A percentile compares a stretch with the other conserved stretches of the same genome.
These are phyloP conservation scores for Blastobotrys persicus DNA, from an alignment of 1,139 yeast species.

Conservation along the genomic window DNA sequence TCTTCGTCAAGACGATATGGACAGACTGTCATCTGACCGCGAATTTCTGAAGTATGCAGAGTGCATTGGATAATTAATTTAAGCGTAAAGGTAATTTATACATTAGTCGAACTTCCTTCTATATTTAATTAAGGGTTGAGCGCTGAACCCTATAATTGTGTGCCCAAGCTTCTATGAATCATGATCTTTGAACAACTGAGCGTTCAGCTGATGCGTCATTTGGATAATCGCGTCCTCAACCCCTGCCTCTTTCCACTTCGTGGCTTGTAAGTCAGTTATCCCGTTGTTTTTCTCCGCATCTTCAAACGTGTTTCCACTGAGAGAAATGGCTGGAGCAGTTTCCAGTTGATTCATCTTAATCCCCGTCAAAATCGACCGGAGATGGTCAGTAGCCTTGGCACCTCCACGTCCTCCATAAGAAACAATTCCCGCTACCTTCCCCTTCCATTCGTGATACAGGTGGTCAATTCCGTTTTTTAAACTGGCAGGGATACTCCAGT, in stretches of 20 bases:
- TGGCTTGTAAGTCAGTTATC: neutral
- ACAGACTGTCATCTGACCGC: slow-evolving; percentile 10
- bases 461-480: slow-evolving; percentile 38
- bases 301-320: neutral
- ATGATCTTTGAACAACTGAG: neutral
- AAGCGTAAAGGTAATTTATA: too few species aligned
- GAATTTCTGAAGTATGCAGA: neutral
- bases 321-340: neutral
- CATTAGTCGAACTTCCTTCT: too few species aligned
- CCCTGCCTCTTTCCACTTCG: neutral
- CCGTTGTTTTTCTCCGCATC: neutral
- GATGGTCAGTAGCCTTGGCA: slow-evolving; percentile 38
- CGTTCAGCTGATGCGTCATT: neutral
- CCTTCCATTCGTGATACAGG: slow-evolving; percentile 35
- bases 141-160: too few species aligned
- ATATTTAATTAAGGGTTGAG: too few species aligned
- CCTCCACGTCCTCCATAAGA: slow-evolving; percentile 38
- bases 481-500: slow-evolving; percentile 37
- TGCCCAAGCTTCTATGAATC: too few species aligned
- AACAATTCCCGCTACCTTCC: slow-evolving; percentile 35
- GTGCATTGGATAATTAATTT: neutral
- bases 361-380: slow-evolving; percentile 14
- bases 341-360: slow-evolving; percentile 12
- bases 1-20: slow-evolving; percentile 18
- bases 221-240: neutral